A percentile compares a stretch with the other conserved stretches of the same genome.
Conservation (phyloP, 345 rosid genomes). For the Acer saccharum region DNA sequence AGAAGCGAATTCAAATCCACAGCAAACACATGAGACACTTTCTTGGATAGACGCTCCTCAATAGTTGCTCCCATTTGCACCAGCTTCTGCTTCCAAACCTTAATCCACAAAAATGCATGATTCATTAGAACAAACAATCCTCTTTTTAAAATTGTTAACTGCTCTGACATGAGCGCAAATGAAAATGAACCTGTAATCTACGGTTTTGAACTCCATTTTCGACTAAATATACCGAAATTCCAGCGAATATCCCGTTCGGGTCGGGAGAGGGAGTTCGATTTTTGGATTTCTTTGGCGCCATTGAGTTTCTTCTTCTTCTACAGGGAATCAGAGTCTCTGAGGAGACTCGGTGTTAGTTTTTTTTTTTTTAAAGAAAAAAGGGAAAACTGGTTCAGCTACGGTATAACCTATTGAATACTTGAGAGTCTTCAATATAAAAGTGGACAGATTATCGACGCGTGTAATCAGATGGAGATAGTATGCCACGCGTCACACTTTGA, state of each 20-base stretch:
- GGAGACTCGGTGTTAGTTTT: too few species aligned
- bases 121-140: background rate
- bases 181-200: constrained; percentile 68
- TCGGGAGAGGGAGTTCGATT: constrained; percentile 43
- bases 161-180: background rate
- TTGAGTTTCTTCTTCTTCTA: constrained; percentile 25
- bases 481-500: background rate
- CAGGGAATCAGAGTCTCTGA: background rate
- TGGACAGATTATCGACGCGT: background rate
- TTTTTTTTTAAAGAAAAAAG: background rate
- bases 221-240: constrained; percentile 64
- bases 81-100: constrained; percentile 94
- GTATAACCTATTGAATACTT: background rate
- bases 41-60: constrained; percentile 52
- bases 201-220: constrained; percentile 72
- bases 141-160: background rate
- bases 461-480: background rate
- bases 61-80: constrained; percentile 79
- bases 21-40: constrained; percentile 69
- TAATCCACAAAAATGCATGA: constrained; percentile 6
- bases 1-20: constrained; percentile 46
- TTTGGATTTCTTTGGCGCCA: constrained; percentile 77
- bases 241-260: constrained; percentile 72
- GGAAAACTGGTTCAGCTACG: background rate
- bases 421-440: background rate